Base-by-base conservation (phyloP, 768 basidiomycete genomes). In the Lentinula detonsa region DNA sequence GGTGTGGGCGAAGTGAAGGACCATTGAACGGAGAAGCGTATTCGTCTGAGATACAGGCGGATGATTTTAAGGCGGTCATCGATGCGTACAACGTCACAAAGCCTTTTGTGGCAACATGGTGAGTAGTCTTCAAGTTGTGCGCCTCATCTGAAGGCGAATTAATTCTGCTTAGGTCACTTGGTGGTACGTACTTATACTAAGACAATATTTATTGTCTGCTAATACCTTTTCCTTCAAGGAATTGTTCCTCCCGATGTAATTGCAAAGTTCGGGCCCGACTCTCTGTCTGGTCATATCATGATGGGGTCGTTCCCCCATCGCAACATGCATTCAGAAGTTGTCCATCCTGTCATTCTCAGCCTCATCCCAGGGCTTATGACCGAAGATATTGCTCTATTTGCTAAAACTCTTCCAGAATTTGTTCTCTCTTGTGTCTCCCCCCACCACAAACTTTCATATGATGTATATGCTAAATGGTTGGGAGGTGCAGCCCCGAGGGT, bases 61-160 rank as follows among this genome's bases (percentile, higher is more conserved):
- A 64, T 15, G 65, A 68, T 51, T 67, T 65, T 48, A 31, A 35
- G 11, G 66, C 62, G 4, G 63, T 68, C 9, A 35, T 39, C 28
- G 34, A 60, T 21, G 66, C 53, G 9, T 68, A 60, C 21, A 58
- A 61, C 0, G 55, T 67, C 10, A 51, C 34, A 7, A 65, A 65
- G 45, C 66, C 67, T 6, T 33, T 68, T 45, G 60, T 64, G 9
- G 63, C 60, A 18, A 67, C 66, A 42, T 68, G 66, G 67, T 67
- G 43, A 13, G 37, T 39, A 6, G 37, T 4, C 37, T 39, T 39
- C 37, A 39, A 13, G 7, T 13, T 39, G 37, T 18, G 58, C 57
- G 37, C 23, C 37, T 9, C 13, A 15, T 42, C 10, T 37, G 9
- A 28, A 23, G 23, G 10, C 39, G 43, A 8, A 11, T 23, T n/a